These are phyloP conservation scores for Aspergillus aculeatinus DNA, from an alignment of 2,329 filamentous ascomycete species.

Conservation along the genomic window DNA sequence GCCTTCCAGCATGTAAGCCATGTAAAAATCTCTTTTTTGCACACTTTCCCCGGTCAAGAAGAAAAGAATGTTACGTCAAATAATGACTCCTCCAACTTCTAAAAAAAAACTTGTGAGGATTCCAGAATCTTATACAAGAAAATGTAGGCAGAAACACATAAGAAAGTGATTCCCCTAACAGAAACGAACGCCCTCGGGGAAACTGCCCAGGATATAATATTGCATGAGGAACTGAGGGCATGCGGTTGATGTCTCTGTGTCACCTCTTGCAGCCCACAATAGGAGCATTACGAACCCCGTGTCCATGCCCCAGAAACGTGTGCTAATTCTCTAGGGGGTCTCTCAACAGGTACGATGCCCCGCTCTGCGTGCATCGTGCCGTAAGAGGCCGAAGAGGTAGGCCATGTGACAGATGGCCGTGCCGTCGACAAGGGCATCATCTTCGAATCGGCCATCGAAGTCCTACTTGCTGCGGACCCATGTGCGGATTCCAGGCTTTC, in stretches of 20 bases:
- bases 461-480: neutral
- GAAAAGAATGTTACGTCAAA: neutral
- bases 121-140: no score
- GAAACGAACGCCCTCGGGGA: no score
- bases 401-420: slow-evolving; percentile 17
- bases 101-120: no score
- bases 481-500: slow-evolving; percentile 10
- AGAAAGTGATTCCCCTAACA: no score
- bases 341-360: slow-evolving; percentile 12
- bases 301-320: slow-evolving; percentile 20
- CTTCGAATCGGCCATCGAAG: slow-evolving; percentile 1
- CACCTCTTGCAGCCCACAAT: neutral
- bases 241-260: neutral
- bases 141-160: no score
- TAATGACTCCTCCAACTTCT: no score
- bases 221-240: no score
- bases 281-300: slow-evolving; percentile 8
- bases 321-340: slow-evolving; percentile 15
- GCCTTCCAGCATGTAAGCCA: neutral
- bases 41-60: neutral
- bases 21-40: neutral
- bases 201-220: no score
- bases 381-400: slow-evolving; percentile 14
- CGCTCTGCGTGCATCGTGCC: slow-evolving; percentile 7
- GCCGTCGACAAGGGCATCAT: slow-evolving; percentile 4